Evolutionary conservation across 352 stramenopile species (phyloP).

Genomic region (Globisporangium ultimum): DNA sequence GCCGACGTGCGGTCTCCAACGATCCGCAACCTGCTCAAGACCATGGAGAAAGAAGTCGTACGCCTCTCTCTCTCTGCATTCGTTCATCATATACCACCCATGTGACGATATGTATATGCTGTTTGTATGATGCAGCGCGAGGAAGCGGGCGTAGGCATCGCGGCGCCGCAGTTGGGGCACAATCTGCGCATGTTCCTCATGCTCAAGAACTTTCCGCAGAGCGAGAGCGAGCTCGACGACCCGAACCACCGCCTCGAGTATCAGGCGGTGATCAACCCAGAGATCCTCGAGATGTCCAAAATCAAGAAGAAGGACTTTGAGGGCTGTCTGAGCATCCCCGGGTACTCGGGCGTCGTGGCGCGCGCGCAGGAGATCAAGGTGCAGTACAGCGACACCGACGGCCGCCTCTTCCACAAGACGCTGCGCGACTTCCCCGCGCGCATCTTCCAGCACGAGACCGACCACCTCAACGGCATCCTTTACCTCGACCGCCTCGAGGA

Average conservation of each 20-base stretch:
- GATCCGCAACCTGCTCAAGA: conserved; percentile 46
- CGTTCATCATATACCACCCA: too few species aligned
- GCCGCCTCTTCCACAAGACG: conserved; percentile 48
- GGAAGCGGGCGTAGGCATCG: conserved; percentile 71
- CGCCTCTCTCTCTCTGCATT: background rate
- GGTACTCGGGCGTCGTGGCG: conserved; percentile 72
- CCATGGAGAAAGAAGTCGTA: conserved; percentile 64
- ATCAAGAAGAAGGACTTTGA: conserved; percentile 74
- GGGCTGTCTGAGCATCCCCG: conserved; percentile 78
- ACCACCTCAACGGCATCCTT: conserved; percentile 76
- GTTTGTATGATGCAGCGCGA: conserved; percentile 30
- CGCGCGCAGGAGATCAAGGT: conserved; percentile 64
- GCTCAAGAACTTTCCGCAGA: conserved; percentile 62
- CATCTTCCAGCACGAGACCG: conserved; percentile 82
- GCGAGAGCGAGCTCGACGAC: conserved; percentile 45
- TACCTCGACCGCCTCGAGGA: conserved; percentile 72
- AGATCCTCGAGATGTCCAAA: conserved; percentile 57
- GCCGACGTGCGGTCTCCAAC: conserved; percentile 46
- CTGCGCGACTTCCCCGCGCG: conserved; percentile 73
- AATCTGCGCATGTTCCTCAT: conserved; percentile 84
- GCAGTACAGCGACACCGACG: conserved; percentile 52
- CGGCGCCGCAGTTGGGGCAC: conserved; percentile 68
- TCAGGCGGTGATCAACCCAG: conserved; percentile 73
- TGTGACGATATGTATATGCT: background rate
- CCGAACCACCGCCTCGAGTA: conserved; percentile 42